These are phyloP conservation scores for Colletotrichum filicis DNA, from an alignment of 2,329 filamentous ascomycete species.

Conservation along the genomic window DNA sequence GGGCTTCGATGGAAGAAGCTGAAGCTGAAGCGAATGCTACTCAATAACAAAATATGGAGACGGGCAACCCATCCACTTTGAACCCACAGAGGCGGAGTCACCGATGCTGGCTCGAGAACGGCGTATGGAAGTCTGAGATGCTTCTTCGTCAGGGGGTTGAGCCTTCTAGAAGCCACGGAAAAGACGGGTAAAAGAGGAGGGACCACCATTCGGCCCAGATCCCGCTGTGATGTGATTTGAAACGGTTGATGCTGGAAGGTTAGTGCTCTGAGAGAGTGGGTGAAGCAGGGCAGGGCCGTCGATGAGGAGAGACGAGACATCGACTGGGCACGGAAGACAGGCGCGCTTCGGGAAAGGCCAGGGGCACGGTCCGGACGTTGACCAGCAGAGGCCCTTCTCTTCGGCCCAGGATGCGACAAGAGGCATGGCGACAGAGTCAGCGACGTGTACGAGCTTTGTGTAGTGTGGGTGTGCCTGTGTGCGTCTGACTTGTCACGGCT, in stretches of 20 bases:
- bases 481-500: constrained; percentile 32
- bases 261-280: constrained; percentile 21
- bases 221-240: constrained; percentile 34
- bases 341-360: constrained; percentile 28
- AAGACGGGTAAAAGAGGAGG: constrained; percentile 33
- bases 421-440: constrained; percentile 30
- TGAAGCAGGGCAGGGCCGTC: constrained; percentile 13
- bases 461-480: constrained; percentile 33
- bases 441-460: constrained; percentile 30
- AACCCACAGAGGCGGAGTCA: constrained; percentile 20
- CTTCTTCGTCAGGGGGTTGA: constrained; percentile 20
- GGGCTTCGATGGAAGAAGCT: constrained; percentile 4
- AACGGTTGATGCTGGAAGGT: constrained; percentile 34
- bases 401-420: constrained; percentile 28
- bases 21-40: constrained; percentile 11
- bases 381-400: constrained; percentile 24
- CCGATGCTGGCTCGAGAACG: constrained; percentile 27
- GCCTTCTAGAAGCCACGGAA: constrained; percentile 35
- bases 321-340: constrained; percentile 30
- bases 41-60: constrained; percentile 9
- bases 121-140: not conserved
- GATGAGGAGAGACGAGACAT: constrained; percentile 27
- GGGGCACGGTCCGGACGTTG: constrained; percentile 25
- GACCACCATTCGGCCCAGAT: constrained; percentile 31
- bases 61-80: constrained; percentile 13